Evolutionary conservation across 2,329 filamentous ascomycete genomes (phyloP).

Genomic region (Aspergillus ochraceus): DNA sequence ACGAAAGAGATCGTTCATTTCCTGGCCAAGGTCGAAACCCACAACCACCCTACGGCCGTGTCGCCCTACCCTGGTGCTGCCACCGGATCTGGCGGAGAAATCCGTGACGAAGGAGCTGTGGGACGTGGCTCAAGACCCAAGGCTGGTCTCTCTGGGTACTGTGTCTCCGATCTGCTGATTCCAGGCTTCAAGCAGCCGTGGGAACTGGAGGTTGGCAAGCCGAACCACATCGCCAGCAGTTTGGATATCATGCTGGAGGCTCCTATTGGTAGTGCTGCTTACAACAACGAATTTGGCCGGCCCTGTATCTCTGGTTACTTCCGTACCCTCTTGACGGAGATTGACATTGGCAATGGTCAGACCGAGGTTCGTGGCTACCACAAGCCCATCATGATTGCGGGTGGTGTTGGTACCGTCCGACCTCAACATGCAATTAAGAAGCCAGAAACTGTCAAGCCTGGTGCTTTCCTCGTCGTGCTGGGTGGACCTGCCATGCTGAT

Average conservation of each 20-base stretch:
- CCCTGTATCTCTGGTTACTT: constrained; percentile 89
- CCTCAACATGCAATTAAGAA: constrained; percentile 90
- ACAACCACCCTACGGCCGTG: constrained; percentile 96
- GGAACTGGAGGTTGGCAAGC: constrained; percentile 88
- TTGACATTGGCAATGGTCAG: constrained; percentile 60
- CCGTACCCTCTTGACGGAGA: constrained; percentile 76
- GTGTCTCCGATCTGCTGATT: constrained; percentile 90
- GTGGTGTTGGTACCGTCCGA: constrained; percentile 87
- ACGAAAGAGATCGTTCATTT: constrained; percentile 85
- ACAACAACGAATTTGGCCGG: constrained; percentile 97
- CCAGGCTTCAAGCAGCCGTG: constrained; percentile 80
- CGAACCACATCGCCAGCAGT: constrained; percentile 87
- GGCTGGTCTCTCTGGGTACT: constrained; percentile 88
- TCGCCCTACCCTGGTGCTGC: constrained; percentile 91
- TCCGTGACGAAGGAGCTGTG: constrained; percentile 91
- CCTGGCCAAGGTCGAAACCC: constrained; percentile 92
- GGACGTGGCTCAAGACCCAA: constrained; percentile 91
- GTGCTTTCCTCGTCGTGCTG: constrained; percentile 88
- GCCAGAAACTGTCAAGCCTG: constrained; percentile 73
- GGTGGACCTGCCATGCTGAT: constrained; percentile 98
- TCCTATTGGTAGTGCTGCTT: constrained; percentile 89
- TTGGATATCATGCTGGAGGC: constrained; percentile 98
- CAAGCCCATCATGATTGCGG: constrained; percentile 98
- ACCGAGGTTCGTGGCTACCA: constrained; percentile 86
- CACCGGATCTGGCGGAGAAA: constrained; percentile 93